These are phyloP conservation scores for Salicornia ramosissima DNA, from an alignment of 148 eudicot genomes.

Conservation along the genomic window DNA sequence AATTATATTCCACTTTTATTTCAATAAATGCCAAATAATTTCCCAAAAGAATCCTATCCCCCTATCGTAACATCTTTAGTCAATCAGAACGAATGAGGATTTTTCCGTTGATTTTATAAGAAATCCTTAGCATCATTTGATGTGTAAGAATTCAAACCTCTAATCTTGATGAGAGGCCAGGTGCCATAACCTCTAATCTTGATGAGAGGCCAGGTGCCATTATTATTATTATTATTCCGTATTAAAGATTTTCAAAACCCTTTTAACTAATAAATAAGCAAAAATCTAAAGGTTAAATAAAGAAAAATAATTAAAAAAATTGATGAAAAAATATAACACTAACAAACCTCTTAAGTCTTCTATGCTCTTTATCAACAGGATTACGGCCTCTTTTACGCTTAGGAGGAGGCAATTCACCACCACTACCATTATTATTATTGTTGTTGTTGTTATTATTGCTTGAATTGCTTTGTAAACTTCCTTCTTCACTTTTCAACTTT, in stretches of 20 bases:
- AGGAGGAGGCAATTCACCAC: slow-evolving; percentile 13
- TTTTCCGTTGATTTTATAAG: no score
- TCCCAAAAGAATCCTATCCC: no score
- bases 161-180: no score
- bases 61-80: no score
- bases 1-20: no score
- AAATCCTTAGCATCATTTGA: no score
- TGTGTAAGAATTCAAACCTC: no score
- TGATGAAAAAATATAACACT: neutral
- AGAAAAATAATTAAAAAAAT: neutral
- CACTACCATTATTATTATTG: neutral
- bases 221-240: no score
- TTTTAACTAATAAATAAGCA: neutral
- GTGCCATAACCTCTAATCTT: neutral
- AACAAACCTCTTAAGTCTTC: slow-evolving; percentile 37
- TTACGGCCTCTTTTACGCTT: slow-evolving; percentile 40
- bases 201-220: no score
- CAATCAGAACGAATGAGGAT: no score
- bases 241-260: no score
- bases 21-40: no score
- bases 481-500: slow-evolving; percentile 22
- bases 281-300: neutral
- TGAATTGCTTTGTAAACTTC: slow-evolving; percentile 22
- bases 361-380: slow-evolving; percentile 38
- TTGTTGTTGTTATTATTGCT: slow-evolving; percentile 7